Percentiles rank a stretch among this genome's conserved stretches.
These are phyloP conservation scores for Paramyrothecium roridum DNA, from an alignment of 2,329 filamentous ascomycete species.

Conservation along the genomic window DNA sequence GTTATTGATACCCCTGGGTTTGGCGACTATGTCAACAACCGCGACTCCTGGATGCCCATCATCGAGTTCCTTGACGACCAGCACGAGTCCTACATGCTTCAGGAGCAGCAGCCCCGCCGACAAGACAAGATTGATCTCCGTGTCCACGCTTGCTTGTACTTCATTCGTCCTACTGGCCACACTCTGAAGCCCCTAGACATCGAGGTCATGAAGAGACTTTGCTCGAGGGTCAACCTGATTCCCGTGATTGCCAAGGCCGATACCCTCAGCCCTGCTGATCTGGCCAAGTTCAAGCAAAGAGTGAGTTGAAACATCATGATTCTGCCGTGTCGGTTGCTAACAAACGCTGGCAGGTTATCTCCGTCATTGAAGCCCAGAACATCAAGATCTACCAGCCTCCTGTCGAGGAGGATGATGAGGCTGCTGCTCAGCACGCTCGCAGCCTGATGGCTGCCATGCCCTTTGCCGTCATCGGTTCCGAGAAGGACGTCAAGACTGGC, in stretches of 20 bases:
- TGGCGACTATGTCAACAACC: conserved; percentile 99
- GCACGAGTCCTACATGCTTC: conserved; percentile 99
- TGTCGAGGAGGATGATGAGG: conserved; percentile 96
- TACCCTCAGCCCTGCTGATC: conserved; percentile 87
- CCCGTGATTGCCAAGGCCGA: conserved; percentile 98
- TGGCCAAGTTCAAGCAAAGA: conserved; percentile 92
- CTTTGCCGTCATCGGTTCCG: conserved; percentile 96
- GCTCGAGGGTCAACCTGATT: conserved; percentile 96
- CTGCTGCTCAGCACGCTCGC: conserved; percentile 90
- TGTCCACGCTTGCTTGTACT: conserved; percentile 98
- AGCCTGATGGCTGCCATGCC: conserved; percentile 96
- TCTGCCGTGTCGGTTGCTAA: neutral
- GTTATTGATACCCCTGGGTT: conserved; percentile 99
- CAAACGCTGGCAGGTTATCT: conserved; percentile 64
- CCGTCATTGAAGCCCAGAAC: conserved; percentile 94
- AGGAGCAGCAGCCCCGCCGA: conserved; percentile 98
- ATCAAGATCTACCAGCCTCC: conserved; percentile 99
- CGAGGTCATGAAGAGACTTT: conserved; percentile 99
- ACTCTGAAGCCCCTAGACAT: conserved; percentile 98
- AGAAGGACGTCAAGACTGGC: conserved; percentile 97
- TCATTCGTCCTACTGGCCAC: conserved; percentile 97
- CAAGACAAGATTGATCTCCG: conserved; percentile 99
- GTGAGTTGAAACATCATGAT: conserved; percentile 48
- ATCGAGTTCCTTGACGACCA: conserved; percentile 99
- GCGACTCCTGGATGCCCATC: conserved; percentile 99